Conservation (phyloP, 106 monocot genomes). For the Vanilla planifolia region DNA sequence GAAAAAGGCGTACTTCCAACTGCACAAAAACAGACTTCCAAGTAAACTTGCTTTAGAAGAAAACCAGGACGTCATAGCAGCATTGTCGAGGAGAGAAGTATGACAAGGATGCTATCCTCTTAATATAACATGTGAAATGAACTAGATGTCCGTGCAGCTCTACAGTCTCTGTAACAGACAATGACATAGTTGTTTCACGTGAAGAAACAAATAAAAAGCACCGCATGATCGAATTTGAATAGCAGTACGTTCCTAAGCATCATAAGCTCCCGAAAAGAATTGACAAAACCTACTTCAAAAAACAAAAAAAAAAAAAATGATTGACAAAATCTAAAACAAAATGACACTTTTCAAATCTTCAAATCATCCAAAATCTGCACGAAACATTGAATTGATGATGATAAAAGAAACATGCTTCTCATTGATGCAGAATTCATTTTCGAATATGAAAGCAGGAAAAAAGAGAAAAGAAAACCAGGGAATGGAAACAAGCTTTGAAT, state of each 20-base stretch:
- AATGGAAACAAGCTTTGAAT: too few species aligned
- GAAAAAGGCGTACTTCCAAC: not conserved
- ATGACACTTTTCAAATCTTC: not conserved
- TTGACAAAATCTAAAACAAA: not conserved
- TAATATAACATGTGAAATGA: not conserved
- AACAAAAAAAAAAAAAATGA: too few species aligned
- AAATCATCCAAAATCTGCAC: not conserved
- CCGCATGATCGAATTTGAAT: too few species aligned
- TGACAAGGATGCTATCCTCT: too few species aligned
- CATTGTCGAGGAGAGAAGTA: too few species aligned
- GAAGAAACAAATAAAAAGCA: not conserved
- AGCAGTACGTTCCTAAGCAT: too few species aligned
- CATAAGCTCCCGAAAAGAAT: too few species aligned
- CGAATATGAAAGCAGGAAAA: not conserved
- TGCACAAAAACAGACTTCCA: not conserved
- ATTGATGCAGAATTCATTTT: not conserved
- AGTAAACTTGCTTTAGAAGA: not conserved
- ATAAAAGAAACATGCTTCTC: not conserved
- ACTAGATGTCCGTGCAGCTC: not conserved
- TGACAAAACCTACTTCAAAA: too few species aligned
- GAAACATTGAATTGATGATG: not conserved
- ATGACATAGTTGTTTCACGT: not conserved
- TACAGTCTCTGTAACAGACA: not conserved
- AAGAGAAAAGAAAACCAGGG: not conserved
- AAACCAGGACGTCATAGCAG: not conserved